Percentiles rank a stretch among this genome's conserved stretches.
Evolutionary conservation across 2,329 filamentous ascomycete genomes (phyloP).

Genomic region (Alternaria sp.): DNA sequence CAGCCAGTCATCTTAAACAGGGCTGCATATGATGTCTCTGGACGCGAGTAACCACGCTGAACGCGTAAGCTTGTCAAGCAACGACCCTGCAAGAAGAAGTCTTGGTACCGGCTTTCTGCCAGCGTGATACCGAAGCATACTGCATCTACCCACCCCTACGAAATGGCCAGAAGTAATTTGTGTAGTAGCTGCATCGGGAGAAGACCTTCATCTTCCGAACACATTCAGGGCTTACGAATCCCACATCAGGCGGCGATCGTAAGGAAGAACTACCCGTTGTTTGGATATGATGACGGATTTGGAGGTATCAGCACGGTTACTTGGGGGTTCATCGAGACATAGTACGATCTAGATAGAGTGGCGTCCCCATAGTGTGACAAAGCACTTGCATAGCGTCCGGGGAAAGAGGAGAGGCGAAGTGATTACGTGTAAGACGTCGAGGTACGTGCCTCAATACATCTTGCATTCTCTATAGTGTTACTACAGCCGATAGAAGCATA

Average conservation of each 20-base stretch:
- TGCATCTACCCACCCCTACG: conserved; percentile 17
- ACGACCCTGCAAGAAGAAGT: conserved; percentile 32
- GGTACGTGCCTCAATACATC: conserved; percentile 22
- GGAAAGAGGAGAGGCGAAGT: conserved; percentile 38
- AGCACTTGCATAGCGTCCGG: conserved; percentile 28
- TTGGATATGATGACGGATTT: conserved; percentile 20
- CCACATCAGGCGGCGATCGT: conserved; percentile 10
- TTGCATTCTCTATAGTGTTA: conserved; percentile 1
- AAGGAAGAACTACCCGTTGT: conserved; percentile 7
- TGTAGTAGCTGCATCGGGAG: conserved; percentile 10
- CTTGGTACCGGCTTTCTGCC: conserved; percentile 25
- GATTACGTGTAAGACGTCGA: conserved; percentile 19
- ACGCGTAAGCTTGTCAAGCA: conserved; percentile 44
- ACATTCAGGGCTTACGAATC: conserved; percentile 2
- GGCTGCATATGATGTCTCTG: conserved; percentile 9
- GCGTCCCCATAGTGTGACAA: conserved; percentile 28
- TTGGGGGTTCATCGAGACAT: conserved; percentile 24
- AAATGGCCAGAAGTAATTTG: conserved; percentile 9
- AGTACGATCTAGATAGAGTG: conserved; percentile 26
- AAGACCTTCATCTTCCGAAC: conserved; percentile 11
- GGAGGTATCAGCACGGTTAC: conserved; percentile 16
- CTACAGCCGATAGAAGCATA: not conserved
- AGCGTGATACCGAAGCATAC: conserved; percentile 24
- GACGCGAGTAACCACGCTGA: conserved; percentile 18
- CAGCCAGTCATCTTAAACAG: conserved; percentile 11